Conservation (phyloP, 352 stramenopile species). For the Peronosclerospora sorghi region DNA sequence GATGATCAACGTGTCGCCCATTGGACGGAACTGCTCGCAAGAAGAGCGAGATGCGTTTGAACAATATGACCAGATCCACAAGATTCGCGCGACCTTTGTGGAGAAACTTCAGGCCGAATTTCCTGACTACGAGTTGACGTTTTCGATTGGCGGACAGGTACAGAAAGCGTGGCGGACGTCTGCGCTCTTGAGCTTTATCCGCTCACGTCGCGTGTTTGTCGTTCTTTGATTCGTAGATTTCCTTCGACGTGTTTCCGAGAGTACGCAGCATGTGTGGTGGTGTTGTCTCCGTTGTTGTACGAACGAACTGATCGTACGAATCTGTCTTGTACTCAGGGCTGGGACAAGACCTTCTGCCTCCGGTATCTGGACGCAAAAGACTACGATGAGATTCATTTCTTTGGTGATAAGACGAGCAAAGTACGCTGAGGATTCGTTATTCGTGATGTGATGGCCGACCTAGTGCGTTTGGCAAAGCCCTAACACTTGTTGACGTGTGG, state of each 20-base stretch:
- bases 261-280: slow-evolving; percentile 7
- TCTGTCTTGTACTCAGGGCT: slow-evolving; percentile 65
- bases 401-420: slow-evolving; percentile 98
- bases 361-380: slow-evolving; percentile 87
- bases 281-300: not conserved
- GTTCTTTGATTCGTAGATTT: slow-evolving; percentile 91
- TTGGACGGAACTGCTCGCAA: slow-evolving; percentile 96
- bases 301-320: not conserved
- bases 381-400: slow-evolving; percentile 99
- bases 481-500: not conserved
- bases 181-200: not conserved
- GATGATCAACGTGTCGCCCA: slow-evolving; percentile 99
- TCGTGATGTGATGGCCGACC: no score
- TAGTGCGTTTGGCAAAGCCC: no score
- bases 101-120: slow-evolving; percentile 91
- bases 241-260: slow-evolving; percentile 96
- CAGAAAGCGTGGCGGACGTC: not conserved
- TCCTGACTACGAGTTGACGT: slow-evolving; percentile 92
- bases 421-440: no score
- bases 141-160: slow-evolving; percentile 94
- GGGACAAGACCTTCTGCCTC: slow-evolving; percentile 99
- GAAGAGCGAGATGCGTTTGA: slow-evolving; percentile 98
- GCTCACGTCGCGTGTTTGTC: no score
- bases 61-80: slow-evolving; percentile 91
- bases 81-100: slow-evolving; percentile 94